Base-by-base conservation (phyloP, 305 asterid species). In the Fraxinus paxiana region DNA sequence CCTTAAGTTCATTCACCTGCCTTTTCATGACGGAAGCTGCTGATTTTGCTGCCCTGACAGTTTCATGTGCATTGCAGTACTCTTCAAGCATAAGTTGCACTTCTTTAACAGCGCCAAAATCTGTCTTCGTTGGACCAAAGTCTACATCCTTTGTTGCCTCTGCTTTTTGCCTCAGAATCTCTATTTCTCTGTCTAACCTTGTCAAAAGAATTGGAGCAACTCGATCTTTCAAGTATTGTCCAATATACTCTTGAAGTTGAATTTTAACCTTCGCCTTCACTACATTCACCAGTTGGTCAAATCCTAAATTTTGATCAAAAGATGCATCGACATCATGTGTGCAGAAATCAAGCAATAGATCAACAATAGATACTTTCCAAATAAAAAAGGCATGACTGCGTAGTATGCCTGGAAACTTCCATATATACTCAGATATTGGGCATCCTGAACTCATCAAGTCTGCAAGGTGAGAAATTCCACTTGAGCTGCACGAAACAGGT, bases 11-110 rank as follows among this genome's bases (percentile, higher is more conserved):
- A 83, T 88, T 89, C 77, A 93, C 89, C 88, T 90, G 94, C 88
- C 89, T 91, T 88, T 91, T 92, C 98, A 91, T 93, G 87, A 85
- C 84, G 81, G 97, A 90, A 80, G 91, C 95, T 71, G 97, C 95
- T 80, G 95, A 92, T 86, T 88, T 90, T 80, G 97, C 98, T 1
- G 99, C 95, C 89, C 97, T 90, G 82, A 87, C 88, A 86, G 97
- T 94, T 88, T 94, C 98, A 82, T 94, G 97, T 9, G 96, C 91
- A 85, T 88, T 91, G 85, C 97, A 94, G 87, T 92, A 94, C 90
- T 96, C 97, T 87, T 92, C 97, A 84, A 96, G 92, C 97, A 94
- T 88, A 83, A 87, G 80, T 79, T 89, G 93, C 88, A 92, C 89
- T 78, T 86, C 86, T 87, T 88, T 86, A 48, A 85, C 89, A 69